Evolutionary conservation across 192 early-diverging fungal species (phyloP).

Genomic region (Linnemannia elongata): DNA sequence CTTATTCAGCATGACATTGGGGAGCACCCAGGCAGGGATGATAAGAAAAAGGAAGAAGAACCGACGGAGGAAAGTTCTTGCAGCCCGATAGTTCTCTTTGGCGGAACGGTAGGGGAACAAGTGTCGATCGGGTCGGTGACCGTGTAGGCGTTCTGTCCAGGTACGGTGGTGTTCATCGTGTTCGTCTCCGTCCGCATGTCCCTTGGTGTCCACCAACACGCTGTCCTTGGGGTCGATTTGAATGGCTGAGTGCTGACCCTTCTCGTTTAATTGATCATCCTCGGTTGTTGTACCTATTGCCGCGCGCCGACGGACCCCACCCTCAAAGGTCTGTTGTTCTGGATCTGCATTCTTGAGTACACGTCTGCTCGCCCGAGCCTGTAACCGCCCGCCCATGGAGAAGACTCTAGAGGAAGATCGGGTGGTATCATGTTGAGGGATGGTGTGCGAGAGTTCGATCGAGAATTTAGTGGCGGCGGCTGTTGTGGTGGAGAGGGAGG

Average conservation of each 20-base stretch:
- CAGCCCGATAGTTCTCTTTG: conserved; percentile 35
- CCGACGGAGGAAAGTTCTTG: conserved; percentile 33
- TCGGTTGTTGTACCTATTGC: background rate
- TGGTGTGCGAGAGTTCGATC: background rate
- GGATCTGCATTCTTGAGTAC: background rate
- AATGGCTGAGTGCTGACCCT: conserved; percentile 8
- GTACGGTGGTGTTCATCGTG: conserved; percentile 1
- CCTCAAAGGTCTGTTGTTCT: background rate
- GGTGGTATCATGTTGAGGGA: background rate
- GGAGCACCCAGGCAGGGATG: conserved; percentile 47
- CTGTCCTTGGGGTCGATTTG: conserved; percentile 9
- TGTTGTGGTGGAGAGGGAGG: background rate
- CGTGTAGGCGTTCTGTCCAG: conserved; percentile 22
- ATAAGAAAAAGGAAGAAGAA: conserved; percentile 46
- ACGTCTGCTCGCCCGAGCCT: background rate
- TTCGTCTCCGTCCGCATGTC: background rate
- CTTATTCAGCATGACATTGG: conserved; percentile 31
- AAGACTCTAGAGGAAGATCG: background rate
- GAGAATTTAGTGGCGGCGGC: background rate
- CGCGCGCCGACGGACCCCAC: conserved; percentile 10
- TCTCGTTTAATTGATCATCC: conserved; percentile 1
- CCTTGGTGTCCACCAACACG: background rate
- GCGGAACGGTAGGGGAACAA: conserved; percentile 41
- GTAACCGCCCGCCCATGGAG: background rate
- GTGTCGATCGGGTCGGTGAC: conserved; percentile 38